Base-by-base conservation (phyloP, 2,329 filamentous ascomycete species). In the Onygenales sp. region DNA sequence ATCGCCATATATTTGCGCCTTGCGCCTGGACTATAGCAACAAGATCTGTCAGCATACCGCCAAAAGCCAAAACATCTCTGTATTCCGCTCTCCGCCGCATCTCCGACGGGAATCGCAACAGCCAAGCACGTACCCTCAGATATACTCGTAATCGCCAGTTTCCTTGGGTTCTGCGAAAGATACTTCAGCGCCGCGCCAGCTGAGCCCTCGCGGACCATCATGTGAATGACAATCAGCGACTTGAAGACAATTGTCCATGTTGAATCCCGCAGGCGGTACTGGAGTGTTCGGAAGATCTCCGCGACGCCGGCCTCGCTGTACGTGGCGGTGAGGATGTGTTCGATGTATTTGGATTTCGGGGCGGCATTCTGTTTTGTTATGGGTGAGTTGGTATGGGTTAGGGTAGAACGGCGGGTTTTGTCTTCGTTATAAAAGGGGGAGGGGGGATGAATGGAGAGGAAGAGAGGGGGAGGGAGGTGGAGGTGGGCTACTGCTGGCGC, bases 241-340 rank as follows among this genome's bases (percentile, higher is more conserved):
- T 98, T 98, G 84, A 96, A 95, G 59, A 95, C 92, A 54, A 97
- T 90, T n/a, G 93, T 98, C 93, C 93, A 98, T 78, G 93, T 95
- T 61, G 92, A 92, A 70, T 98, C 93, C 68, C 90, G 86, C 60
- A 98, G 74, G 51, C 93, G 84, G 68, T 89, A 83, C 67, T 94
- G 90, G 52, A 98, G 77, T 43, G 90, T 89, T 57, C 93, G 85
- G 70, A 98, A 97, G 66, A 98, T 88, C 74, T 98, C 93, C 56
- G 86, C 92, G 56, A 98, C 89, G 61, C 92, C 93, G 52, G 89
- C 87, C 73, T 98, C 93, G 21, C 90, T 86, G 73, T 96, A 89
- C 39, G 93, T 98, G 58, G 93, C 92, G 61, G 96, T 81, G 54
- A 98, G 81, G 67, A 98, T 96, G 69, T 96, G 90, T 72, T 98